Evolutionary conservation across 2,329 filamentous ascomycete genomes (phyloP), one percentile per base, ranked within the genome.

Genomic region (Talaromyces sp.): DNA sequence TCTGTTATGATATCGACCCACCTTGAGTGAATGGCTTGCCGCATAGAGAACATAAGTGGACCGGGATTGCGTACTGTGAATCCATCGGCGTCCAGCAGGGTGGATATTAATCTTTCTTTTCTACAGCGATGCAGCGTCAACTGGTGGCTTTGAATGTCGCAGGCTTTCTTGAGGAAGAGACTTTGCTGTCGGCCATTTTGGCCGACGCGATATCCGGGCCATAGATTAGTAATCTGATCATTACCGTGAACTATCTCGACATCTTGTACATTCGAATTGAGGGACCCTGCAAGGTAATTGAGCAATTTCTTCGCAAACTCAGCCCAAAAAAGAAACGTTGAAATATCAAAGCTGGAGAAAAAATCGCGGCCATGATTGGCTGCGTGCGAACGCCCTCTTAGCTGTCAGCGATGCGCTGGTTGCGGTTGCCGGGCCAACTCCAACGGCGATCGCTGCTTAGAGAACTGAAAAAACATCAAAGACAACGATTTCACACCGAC

Each of bases 11-110:
- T 37, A 24, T 39, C 33, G 52, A 31, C 64, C 35, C 60, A 65
- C 64, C 64, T 62, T 65, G 60, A n/a, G 64, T 37, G 24, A 65
- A 65, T 31, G 52, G 64, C 60, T 65, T 65, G 60, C 60, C 60
- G 24, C 64, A 65, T 59, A 65, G 37, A 33, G 60, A 60, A 45
- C 64, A 65, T 27, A 63, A 19, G 31, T 63, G 52, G n/a, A 57
- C 50, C 24, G 61, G 48, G 24, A 63, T 57, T 19, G 22, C 41
- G 27, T 37, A n/a, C 31, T 37, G 35, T 37, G 39, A 16, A 9
- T 57, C 39, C 61, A 63, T 63, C 33, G 19, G 24, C 5, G 14
- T 54, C 33, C 3, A 22, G 2, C 24, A 14, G 14, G 27, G 13
- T 35, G 16, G 41, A 14, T n/a, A 24, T 5, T 10, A 16, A 13